phyloP scores from a whole-genome alignment of 495 filamentous ascomycete species.

The Penicillium waksmanii region DNA sequence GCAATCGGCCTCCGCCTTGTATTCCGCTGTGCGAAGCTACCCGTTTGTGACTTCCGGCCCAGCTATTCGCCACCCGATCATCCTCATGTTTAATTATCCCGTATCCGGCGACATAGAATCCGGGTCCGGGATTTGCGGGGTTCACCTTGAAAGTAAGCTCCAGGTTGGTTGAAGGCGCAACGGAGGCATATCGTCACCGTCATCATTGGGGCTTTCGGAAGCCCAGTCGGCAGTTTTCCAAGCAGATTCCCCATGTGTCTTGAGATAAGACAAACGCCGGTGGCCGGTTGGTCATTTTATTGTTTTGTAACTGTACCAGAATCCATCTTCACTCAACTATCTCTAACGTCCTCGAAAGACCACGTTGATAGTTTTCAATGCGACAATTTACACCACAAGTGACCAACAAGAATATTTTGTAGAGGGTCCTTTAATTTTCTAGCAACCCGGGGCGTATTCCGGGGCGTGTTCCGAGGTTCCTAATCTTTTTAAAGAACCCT shows the following conservation, averaged over 20 bases:
- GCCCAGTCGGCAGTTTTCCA: neutral
- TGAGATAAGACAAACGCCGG: neutral
- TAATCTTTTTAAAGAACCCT: too few species aligned
- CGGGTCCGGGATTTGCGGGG: neutral
- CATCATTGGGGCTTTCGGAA: neutral
- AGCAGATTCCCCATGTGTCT: neutral
- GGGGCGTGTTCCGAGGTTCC: too few species aligned
- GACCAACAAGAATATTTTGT: too few species aligned
- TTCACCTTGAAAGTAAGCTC: neutral
- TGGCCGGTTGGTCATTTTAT: too few species aligned
- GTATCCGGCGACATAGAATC: neutral
- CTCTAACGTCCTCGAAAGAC: too few species aligned
- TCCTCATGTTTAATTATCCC: neutral
- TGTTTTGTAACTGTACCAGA: too few species aligned
- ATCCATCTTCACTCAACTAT: too few species aligned
- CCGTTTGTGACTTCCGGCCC: neutral
- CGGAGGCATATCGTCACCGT: neutral
- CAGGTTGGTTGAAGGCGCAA: neutral
- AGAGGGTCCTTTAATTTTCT: too few species aligned
- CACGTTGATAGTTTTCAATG: too few species aligned
- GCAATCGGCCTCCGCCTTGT: neutral
- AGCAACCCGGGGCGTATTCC: too few species aligned
- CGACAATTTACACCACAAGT: too few species aligned
- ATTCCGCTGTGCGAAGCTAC: conserved; percentile 1
- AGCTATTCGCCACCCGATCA: neutral